Base-by-base conservation (phyloP, 2,329 filamentous ascomycete genomes). In the Fusarium palustre region DNA sequence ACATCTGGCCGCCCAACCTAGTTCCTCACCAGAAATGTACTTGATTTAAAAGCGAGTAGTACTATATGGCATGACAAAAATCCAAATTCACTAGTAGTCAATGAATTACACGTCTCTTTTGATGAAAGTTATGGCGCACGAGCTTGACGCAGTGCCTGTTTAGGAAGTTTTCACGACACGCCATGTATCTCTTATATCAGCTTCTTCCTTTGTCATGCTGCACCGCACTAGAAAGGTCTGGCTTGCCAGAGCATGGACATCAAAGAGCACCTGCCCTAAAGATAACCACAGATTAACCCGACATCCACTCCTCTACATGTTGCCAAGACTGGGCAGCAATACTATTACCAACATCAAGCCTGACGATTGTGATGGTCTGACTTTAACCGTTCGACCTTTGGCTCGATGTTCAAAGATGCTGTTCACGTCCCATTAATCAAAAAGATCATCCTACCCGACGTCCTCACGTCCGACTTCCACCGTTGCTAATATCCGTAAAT, bases 281-380 rank as follows among this genome's bases (percentile, higher is more conserved):
- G 10, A 39, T 13, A 15, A 30, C 16, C 48, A 25, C 7, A 39
- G 12, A 18, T 10, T 28, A 41, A 33, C 33, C 7, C 48, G 20
- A 22, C 10, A 28, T 50, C 31, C 33, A 46, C 43, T 24, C 3
- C 9, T 25, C 11, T n/a, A 28, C 42, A 45, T 12, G 9, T 30
- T 10, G 48, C 48, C 48, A 52, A 52, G 48, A 52, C 48, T 41
- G 48, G 48, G 48, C 48, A 52, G 3, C 48, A 30, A 52, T 52
- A 41, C 9, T 10, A 48, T n/a, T 34, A 48, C 46, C 11, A 48
- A 34, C 5, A 13, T 24, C 12, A 22, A 39, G 34, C 48, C 24
- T 8, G 25, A 52, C 15, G 15, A 20, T 4, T 20, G 1, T 1
- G 12, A 50, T 41, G n/a, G 34, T 52, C 48, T 34, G 34, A 52